Conservation (phyloP, 345 rosid species). For the Salix suchowensis region DNA sequence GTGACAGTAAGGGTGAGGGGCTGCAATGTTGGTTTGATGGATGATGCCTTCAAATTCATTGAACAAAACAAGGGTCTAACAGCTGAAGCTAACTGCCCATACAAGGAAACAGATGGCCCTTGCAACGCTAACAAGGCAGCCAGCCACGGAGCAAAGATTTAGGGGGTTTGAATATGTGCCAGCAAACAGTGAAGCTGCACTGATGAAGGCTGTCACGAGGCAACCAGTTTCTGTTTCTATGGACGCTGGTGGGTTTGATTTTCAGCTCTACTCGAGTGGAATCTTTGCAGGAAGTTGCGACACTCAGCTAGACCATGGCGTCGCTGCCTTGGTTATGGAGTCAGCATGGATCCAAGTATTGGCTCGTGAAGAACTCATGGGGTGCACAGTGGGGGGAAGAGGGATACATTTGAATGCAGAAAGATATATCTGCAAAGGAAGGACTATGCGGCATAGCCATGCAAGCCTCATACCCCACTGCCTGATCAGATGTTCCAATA, state of each 20-base stretch:
- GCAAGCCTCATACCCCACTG: constrained; percentile 32
- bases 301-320: constrained; percentile 29
- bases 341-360: constrained; percentile 12
- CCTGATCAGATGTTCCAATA: not conserved
- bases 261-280: constrained; percentile 30
- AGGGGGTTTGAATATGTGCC: constrained; percentile 18
- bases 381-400: constrained; percentile 33
- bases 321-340: constrained; percentile 24
- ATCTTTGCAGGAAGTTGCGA: constrained; percentile 25
- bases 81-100: constrained; percentile 24
- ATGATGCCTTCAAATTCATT: constrained; percentile 29
- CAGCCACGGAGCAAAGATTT: constrained; percentile 1
- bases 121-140: constrained; percentile 22
- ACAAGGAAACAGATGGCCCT: constrained; percentile 19
- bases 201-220: constrained; percentile 23
- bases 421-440: constrained; percentile 22
- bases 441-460: constrained; percentile 41
- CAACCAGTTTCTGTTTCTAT: constrained; percentile 32
- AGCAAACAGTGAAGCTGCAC: constrained; percentile 21
- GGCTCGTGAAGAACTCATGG: constrained; percentile 44
- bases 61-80: constrained; percentile 21
- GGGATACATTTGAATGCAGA: constrained; percentile 33
- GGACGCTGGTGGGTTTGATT: constrained; percentile 23
- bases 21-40: constrained; percentile 31
- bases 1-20: constrained; percentile 23